phyloP scores from a whole-genome alignment of 2,329 filamentous ascomycete species.

The Diaporthe ampelina region DNA sequence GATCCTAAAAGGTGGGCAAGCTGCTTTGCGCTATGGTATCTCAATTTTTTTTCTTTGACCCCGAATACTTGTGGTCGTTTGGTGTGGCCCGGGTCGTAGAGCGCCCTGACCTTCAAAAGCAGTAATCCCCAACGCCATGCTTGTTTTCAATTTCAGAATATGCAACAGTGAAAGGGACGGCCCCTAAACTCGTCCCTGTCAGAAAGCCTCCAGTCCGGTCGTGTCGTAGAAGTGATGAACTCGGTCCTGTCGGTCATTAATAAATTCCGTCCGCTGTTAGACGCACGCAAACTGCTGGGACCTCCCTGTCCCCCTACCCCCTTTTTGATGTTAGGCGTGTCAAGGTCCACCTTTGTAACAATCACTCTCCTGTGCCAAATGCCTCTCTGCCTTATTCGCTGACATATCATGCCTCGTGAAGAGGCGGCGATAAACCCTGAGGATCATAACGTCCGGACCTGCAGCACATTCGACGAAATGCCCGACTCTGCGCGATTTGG shows the following conservation, averaged over 20 bases:
- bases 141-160: conserved; percentile 38
- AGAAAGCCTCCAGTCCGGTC: conserved; percentile 13
- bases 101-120: conserved; percentile 11
- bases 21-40: conserved; percentile 19
- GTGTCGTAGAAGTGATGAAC: conserved; percentile 15
- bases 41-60: conserved; percentile 17
- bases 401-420: not conserved
- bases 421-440: no score
- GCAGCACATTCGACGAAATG: not conserved
- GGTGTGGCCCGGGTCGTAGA: conserved; percentile 8
- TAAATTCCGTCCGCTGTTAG: conserved; percentile 18
- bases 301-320: conserved; percentile 7
- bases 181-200: conserved; percentile 4
- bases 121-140: conserved; percentile 39
- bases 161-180: conserved; percentile 31
- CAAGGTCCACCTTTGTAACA: not conserved
- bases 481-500: not conserved
- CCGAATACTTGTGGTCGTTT: not conserved
- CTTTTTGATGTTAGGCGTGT: not conserved
- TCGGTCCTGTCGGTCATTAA: conserved; percentile 36
- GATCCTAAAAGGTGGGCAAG: not conserved
- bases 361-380: not conserved
- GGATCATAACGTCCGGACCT: not conserved
- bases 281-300: conserved; percentile 9
- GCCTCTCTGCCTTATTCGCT: not conserved